Percentiles rank a stretch among this genome's conserved stretches.
Conservation (phyloP, 768 basidiomycete species). For the Pleurotus ostreatus region DNA sequence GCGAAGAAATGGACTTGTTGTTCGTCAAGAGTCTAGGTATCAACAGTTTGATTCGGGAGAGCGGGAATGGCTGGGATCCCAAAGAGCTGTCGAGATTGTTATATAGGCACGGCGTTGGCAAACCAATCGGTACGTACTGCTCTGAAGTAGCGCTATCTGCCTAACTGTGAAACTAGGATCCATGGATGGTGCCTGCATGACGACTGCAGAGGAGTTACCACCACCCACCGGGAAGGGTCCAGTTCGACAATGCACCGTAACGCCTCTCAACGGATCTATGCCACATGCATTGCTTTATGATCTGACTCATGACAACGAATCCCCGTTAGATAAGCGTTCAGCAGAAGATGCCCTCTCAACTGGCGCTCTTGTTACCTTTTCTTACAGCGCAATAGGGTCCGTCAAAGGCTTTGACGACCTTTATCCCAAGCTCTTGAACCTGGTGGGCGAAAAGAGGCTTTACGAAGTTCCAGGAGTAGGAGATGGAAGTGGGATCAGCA, state of each 20-base stretch:
- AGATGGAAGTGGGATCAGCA: constrained; percentile 53
- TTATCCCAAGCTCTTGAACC: constrained; percentile 89
- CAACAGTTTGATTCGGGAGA: constrained; percentile 92
- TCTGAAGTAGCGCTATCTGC: not conserved
- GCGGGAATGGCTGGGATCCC: constrained; percentile 86
- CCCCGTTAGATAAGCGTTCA: constrained; percentile 82
- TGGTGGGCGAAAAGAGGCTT: constrained; percentile 77
- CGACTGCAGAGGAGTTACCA: constrained; percentile 68
- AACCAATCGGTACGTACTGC: constrained; percentile 72
- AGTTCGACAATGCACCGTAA: constrained; percentile 66
- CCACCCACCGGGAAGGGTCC: constrained; percentile 84
- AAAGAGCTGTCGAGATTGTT: constrained; percentile 88
- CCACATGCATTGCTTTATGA: constrained; percentile 96
- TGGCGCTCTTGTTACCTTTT: constrained; percentile 90
- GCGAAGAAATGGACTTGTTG: constrained; percentile 85
- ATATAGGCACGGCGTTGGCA: constrained; percentile 87
- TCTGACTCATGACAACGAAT: constrained; percentile 96
- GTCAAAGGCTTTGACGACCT: constrained; percentile 98
- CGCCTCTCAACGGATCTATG: constrained; percentile 75
- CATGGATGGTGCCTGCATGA: constrained; percentile 88
- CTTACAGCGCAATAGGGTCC: constrained; percentile 82
- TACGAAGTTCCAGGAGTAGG: constrained; percentile 69
- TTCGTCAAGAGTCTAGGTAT: constrained; percentile 92
- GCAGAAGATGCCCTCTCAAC: constrained; percentile 96
- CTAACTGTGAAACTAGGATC: constrained; percentile 50